Conservation (phyloP, 805 yeast genomes). For the Metschnikowia continentalis region DNA sequence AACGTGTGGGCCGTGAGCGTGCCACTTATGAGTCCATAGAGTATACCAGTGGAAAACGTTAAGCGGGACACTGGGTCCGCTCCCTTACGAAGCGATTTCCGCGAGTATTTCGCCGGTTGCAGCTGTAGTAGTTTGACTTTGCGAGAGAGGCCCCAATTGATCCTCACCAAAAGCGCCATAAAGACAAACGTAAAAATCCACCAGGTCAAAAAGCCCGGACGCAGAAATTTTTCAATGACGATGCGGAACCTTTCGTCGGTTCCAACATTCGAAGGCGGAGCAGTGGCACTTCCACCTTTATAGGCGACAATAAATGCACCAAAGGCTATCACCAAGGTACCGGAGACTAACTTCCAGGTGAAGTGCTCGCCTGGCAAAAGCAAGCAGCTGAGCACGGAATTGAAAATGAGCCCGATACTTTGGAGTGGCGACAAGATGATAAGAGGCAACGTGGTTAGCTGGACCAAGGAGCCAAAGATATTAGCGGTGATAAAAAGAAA, state of each 20-base stretch:
- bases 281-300: slow-evolving; percentile 46
- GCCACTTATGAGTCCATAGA: slow-evolving; percentile 69
- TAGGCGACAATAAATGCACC: slow-evolving; percentile 80
- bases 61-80: slow-evolving; percentile 16
- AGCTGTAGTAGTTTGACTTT: slow-evolving; percentile 11
- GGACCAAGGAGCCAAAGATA: slow-evolving; percentile 75
- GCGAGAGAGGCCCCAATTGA: slow-evolving; percentile 20
- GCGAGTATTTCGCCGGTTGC: slow-evolving; percentile 4
- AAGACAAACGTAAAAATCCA: slow-evolving; percentile 32
- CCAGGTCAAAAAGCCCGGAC: slow-evolving; percentile 60
- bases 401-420: slow-evolving; percentile 84
- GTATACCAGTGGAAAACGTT: slow-evolving; percentile 49
- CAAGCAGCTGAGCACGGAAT: slow-evolving; percentile 64
- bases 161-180: slow-evolving; percentile 22
- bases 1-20: slow-evolving; percentile 81
- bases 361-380: slow-evolving; percentile 65
- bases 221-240: slow-evolving; percentile 31
- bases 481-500: slow-evolving; percentile 67
- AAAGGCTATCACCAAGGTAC: slow-evolving; percentile 61
- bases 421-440: slow-evolving; percentile 78
- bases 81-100: slow-evolving; percentile 6
- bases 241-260: slow-evolving; percentile 33
- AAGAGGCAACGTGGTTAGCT: slow-evolving; percentile 78
- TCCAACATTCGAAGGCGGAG: slow-evolving; percentile 23
- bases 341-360: slow-evolving; percentile 51